A percentile compares a stretch with the other conserved stretches of the same genome.
Evolutionary conservation across 1,284 basidiomycete genomes (phyloP).

Genomic region (Neonothopanus nambi): DNA sequence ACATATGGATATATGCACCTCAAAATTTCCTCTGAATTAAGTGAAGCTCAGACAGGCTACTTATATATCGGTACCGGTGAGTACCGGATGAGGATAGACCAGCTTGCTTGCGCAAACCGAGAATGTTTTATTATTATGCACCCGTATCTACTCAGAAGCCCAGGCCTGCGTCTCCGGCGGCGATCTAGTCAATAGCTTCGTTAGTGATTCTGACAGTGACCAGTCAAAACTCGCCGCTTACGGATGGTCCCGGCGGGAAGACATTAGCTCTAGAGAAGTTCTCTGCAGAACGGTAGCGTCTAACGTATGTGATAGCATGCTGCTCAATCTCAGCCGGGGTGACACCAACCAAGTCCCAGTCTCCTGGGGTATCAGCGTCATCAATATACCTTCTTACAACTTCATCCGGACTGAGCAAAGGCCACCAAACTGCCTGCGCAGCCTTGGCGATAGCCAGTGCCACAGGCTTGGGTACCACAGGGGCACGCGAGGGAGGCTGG

Average conservation of each 20-base stretch:
- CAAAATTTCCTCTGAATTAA: too few relatives aligned
- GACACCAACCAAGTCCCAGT: constrained; percentile 67
- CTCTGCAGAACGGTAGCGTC: constrained; percentile 81
- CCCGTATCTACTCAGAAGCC: constrained; percentile 6
- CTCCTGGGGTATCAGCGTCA: constrained; percentile 66
- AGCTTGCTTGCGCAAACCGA: neutral
- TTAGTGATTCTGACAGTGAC: neutral
- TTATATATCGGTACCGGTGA: neutral
- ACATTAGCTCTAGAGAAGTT: constrained; percentile 55
- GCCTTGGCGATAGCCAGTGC: constrained; percentile 68
- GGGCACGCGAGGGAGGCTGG: constrained; percentile 65
- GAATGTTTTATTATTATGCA: neutral
- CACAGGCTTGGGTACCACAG: constrained; percentile 77
- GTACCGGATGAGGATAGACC: neutral
- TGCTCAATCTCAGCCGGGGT: constrained; percentile 87
- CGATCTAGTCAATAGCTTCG: neutral
- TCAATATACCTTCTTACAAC: constrained; percentile 86
- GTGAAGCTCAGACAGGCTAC: neutral
- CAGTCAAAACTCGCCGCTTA: constrained; percentile 16
- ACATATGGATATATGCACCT: neutral
- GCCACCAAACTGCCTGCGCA: constrained; percentile 90
- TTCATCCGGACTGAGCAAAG: constrained; percentile 89
- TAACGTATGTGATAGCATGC: constrained; percentile 88
- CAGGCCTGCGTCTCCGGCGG: constrained; percentile 6
- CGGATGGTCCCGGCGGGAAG: constrained; percentile 39